phyloP scores from a whole-genome alignment of 2,329 filamentous ascomycete species.

The Aspergillus proliferans region DNA sequence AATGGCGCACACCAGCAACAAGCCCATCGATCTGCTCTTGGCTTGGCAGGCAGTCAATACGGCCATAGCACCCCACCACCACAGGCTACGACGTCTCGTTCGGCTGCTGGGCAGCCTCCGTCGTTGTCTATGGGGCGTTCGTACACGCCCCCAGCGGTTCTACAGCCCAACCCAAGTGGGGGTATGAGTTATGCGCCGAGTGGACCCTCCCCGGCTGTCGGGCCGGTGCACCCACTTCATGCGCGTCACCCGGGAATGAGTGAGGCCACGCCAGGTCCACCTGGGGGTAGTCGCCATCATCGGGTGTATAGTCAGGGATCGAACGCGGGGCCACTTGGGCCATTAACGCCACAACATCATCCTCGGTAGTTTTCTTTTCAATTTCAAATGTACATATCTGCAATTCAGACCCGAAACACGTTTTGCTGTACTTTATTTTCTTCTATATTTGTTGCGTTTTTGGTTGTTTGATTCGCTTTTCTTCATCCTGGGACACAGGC shows the following conservation, averaged over 20 bases:
- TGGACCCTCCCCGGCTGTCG: conserved; percentile 14
- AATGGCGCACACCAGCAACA: conserved; percentile 30
- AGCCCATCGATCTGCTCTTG: conserved; percentile 27
- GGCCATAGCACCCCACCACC: conserved; percentile 31
- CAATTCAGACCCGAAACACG: background rate
- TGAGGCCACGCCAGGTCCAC: conserved; percentile 17
- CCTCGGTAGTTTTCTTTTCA: conserved; percentile 15
- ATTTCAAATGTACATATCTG: conserved; percentile 4
- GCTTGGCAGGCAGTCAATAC: conserved; percentile 24
- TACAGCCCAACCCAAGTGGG: conserved; percentile 23
- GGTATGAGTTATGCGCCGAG: conserved; percentile 26
- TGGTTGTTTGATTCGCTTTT: background rate
- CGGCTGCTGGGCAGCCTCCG: conserved; percentile 18
- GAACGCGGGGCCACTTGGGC: conserved; percentile 19
- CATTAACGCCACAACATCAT: conserved; percentile 20
- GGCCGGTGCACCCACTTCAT: conserved; percentile 22
- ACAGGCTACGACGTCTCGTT: conserved; percentile 21
- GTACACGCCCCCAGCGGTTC: conserved; percentile 33
- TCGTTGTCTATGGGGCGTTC: conserved; percentile 28
- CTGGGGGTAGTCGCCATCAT: conserved; percentile 19
- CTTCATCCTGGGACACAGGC: background rate
- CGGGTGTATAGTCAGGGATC: conserved; percentile 35
- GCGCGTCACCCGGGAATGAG: conserved; percentile 22
- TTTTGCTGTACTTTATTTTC: background rate
- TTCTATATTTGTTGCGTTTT: background rate